Conservation (phyloP, 1,139 yeast species). For the Candida sanyaensis region DNA sequence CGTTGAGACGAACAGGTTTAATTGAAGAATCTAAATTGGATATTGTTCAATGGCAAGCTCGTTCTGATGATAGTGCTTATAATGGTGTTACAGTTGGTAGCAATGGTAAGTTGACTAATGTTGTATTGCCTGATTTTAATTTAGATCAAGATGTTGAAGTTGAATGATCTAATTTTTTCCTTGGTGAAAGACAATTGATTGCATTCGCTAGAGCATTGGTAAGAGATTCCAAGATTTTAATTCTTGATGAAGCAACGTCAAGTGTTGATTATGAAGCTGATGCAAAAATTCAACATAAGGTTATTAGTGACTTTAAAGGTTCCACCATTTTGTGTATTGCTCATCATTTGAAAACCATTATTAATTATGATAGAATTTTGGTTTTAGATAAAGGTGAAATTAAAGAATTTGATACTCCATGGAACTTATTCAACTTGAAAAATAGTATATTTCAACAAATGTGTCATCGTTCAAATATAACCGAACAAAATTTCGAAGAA, state of each 20-base stretch:
- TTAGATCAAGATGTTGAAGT: slow-evolving; percentile 39
- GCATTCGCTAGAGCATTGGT: slow-evolving; percentile 46
- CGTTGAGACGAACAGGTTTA: slow-evolving; percentile 35
- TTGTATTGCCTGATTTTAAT: slow-evolving; percentile 38
- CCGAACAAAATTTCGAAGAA: slow-evolving; percentile 23
- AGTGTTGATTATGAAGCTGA: slow-evolving; percentile 48
- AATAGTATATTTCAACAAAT: slow-evolving; percentile 47
- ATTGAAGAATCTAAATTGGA: slow-evolving; percentile 25
- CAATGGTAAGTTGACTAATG: slow-evolving; percentile 12
- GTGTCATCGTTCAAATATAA: slow-evolving; percentile 60
- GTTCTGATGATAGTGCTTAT: slow-evolving; percentile 9
- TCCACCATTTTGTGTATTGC: slow-evolving; percentile 47
- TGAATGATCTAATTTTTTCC: slow-evolving; percentile 41
- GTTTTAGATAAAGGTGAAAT: slow-evolving; percentile 55
- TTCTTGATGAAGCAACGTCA: slow-evolving; percentile 46
- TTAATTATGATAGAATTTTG: slow-evolving; percentile 38
- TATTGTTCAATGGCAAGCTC: slow-evolving; percentile 17
- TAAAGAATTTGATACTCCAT: slow-evolving; percentile 60
- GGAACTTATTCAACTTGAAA: slow-evolving; percentile 22
- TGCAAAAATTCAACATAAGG: slow-evolving; percentile 36
- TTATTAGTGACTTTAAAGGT: slow-evolving; percentile 32
- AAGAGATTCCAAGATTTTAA: slow-evolving; percentile 36
- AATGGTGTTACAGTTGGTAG: not conserved
- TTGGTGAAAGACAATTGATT: slow-evolving; percentile 44
- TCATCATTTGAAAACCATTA: slow-evolving; percentile 41